Conservation (phyloP, 192 early-diverging fungal species). For the Mortierella claussenii region DNA sequence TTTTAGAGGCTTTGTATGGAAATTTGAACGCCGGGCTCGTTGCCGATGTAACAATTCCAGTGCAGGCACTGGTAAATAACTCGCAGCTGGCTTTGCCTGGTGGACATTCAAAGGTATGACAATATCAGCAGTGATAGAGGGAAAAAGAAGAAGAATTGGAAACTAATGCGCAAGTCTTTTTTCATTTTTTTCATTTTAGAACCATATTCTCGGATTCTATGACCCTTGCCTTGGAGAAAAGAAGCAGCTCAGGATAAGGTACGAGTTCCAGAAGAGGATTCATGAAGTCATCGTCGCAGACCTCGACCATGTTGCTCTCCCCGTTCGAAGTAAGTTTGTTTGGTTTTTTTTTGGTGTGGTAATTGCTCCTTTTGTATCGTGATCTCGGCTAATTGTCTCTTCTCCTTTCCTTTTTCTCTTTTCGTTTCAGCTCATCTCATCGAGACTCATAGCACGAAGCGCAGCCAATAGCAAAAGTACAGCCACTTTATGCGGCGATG, state of each 20-base stretch:
- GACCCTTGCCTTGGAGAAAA: constrained; percentile 91
- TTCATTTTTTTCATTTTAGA: constrained; percentile 52
- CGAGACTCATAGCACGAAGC: too few species aligned
- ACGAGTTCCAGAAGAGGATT: constrained; percentile 80
- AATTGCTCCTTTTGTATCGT: background rate
- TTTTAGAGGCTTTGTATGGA: constrained; percentile 91
- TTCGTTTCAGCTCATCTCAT: background rate
- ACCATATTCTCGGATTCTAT: constrained; percentile 92
- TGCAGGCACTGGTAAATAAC: constrained; percentile 86
- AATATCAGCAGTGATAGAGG: constrained; percentile 4
- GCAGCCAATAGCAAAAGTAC: too few species aligned
- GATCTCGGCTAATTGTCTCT: too few species aligned
- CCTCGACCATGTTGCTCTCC: constrained; percentile 77
- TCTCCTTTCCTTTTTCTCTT: background rate
- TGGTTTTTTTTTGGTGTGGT: background rate
- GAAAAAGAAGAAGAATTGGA: background rate
- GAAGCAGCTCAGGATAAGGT: constrained; percentile 87
- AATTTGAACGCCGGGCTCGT: constrained; percentile 64
- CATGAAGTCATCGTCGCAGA: constrained; percentile 89
- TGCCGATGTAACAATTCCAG: constrained; percentile 89
- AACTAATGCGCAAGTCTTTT: background rate
- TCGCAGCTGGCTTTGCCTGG: constrained; percentile 90
- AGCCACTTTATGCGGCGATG: too few species aligned
- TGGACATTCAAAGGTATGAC: constrained; percentile 91
- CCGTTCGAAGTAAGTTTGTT: constrained; percentile 69